phyloP scores from a whole-genome alignment of 352 stramenopile species.

The Peronospora destructor region DNA sequence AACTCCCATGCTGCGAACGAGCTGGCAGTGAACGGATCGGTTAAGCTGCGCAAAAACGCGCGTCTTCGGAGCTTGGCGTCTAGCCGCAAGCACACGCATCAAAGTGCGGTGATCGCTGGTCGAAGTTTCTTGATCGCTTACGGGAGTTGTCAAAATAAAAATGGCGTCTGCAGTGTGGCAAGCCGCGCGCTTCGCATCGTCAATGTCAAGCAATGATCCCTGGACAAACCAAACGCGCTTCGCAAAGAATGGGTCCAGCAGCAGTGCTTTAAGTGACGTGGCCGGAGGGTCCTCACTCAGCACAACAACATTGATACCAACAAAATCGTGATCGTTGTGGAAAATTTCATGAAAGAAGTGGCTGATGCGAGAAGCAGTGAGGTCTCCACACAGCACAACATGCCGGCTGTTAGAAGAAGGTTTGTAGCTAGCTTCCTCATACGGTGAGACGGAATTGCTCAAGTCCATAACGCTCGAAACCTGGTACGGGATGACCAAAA shows the following conservation, averaged over 20 bases:
- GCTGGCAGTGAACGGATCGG: constrained; percentile 59
- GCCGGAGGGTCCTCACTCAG: constrained; percentile 70
- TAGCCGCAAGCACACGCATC: constrained; percentile 73
- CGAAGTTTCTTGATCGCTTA: constrained; percentile 60
- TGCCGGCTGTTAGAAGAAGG: constrained; percentile 51
- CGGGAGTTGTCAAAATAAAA: constrained; percentile 67
- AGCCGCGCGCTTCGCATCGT: constrained; percentile 66
- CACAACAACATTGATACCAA: constrained; percentile 73
- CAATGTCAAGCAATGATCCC: constrained; percentile 69
- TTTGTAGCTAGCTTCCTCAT: constrained; percentile 70
- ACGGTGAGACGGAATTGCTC: constrained; percentile 62
- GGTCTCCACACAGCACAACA: constrained; percentile 77
- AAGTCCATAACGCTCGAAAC: constrained; percentile 79
- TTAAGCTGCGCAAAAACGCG: constrained; percentile 72
- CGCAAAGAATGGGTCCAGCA: constrained; percentile 80
- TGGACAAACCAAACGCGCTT: constrained; percentile 81
- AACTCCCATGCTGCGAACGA: constrained; percentile 69
- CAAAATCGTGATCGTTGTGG: constrained; percentile 80
- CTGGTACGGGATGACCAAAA: constrained; percentile 82
- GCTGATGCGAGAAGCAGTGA: constrained; percentile 73
- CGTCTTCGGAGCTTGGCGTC: constrained; percentile 45
- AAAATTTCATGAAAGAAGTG: constrained; percentile 86
- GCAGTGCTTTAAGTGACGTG: constrained; percentile 61
- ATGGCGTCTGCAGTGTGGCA: constrained; percentile 60
- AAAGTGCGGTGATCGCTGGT: constrained; percentile 72